Conservation (phyloP, 345 rosid species). For the Acer saccharum region DNA sequence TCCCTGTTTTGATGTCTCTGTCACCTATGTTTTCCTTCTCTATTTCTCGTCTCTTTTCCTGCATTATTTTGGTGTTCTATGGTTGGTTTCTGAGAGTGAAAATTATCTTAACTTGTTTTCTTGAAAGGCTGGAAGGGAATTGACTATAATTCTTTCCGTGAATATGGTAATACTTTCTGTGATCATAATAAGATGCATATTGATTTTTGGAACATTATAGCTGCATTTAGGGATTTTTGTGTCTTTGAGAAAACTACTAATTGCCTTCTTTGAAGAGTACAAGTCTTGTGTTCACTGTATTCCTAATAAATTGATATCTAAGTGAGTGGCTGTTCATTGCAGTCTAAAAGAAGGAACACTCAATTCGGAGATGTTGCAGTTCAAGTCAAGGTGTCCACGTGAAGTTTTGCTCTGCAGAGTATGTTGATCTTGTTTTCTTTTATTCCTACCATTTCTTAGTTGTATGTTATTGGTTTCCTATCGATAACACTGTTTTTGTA, state of each 20-base stretch:
- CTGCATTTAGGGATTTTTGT: background rate
- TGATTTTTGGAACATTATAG: background rate
- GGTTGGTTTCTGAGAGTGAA: background rate
- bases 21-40: background rate
- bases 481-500: background rate
- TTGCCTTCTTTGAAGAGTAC: background rate
- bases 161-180: background rate
- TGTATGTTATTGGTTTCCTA: background rate
- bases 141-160: background rate
- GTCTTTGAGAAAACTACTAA: background rate
- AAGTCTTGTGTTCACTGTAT: background rate
- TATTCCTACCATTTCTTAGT: background rate
- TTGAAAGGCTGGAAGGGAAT: background rate
- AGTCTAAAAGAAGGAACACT: slow-evolving; percentile 92
- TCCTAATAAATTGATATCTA: background rate
- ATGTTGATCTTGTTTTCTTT: slow-evolving; percentile 23
- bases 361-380: slow-evolving; percentile 90
- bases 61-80: background rate
- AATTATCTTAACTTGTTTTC: background rate
- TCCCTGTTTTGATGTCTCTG: background rate
- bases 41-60: background rate
- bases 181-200: background rate
- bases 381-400: slow-evolving; percentile 90
- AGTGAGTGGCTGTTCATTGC: slow-evolving; percentile 31
- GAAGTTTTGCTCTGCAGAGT: slow-evolving; percentile 98